Conservation (phyloP, 306 rosid species). For the Rosa multiflora region DNA sequence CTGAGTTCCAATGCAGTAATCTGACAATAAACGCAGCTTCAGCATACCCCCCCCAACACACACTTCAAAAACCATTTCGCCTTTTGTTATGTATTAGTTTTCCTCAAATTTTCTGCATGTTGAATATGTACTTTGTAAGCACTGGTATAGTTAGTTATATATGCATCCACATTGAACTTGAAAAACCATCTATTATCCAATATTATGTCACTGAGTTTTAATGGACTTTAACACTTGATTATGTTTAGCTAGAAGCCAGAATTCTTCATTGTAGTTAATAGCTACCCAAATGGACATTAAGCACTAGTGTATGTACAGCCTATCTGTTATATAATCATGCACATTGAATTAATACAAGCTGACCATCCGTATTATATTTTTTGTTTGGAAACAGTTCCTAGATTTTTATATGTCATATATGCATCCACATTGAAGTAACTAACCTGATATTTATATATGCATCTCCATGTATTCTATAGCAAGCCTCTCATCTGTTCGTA, state of each 20-base stretch:
- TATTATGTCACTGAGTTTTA: neutral
- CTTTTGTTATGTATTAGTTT: no score
- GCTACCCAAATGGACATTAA: neutral
- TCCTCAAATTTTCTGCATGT: neutral
- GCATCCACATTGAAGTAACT: neutral
- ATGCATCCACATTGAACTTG: neutral
- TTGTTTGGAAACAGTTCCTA: neutral
- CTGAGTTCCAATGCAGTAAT: neutral
- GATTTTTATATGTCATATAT: neutral
- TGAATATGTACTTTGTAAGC: neutral
- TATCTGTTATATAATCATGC: neutral
- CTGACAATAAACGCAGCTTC: neutral
- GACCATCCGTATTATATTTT: neutral
- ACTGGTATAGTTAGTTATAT: neutral
- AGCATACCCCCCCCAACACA: neutral
- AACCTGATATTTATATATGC: neutral
- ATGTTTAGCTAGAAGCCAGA: neutral
- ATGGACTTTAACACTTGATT: neutral
- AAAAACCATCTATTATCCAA: neutral
- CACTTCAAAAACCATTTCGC: no score
- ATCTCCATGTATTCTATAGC: neutral
- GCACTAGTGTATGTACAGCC: neutral
- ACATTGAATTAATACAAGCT: neutral
- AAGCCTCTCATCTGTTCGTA: neutral
- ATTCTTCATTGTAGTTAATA: neutral